Evolutionary conservation across 768 basidiomycete genomes (phyloP), one percentile per base, ranked within the genome.

Genomic region (Kwoniella pini): DNA sequence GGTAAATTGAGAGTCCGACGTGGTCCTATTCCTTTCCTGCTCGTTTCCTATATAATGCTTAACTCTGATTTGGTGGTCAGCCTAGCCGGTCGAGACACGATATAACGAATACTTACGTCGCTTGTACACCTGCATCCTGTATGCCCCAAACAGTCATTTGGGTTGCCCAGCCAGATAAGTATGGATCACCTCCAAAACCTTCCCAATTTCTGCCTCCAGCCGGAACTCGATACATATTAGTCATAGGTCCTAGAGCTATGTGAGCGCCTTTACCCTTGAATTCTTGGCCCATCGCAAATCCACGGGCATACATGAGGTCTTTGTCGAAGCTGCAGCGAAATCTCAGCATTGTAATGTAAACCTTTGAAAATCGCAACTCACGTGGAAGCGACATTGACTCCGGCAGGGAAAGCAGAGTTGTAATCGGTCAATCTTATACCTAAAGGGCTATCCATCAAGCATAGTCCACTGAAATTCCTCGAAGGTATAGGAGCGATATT

Each of bases 131-230:
- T 1, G 75, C 72, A 62, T 74, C 76, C 72, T 96, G 92, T 80
- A 94, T 78, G 6, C 92, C 92, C 17, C 89, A 79, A 54, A 94
- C 84, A 0, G 91, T 94, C 77, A 91, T 88, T 60, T 82, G 85
- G 0, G 84, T 82, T 12, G 82, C 84, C 67, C 64, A 69, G 24
- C 93, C 91, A n/a, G 84, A 70, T 15, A 95, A 80, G 80, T 85
- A 95, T 0, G 93, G 93, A 75, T 96, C 93, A 10, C 84, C 90
- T 28, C 92, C 91, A 59, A 92, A 93, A 21, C 90, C 91, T 81
- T 95, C 93, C 90, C 91, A 95, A 77, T 93, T 91, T 27, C 93
- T 82, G 17, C 93, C 93, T 6, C 88, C 69, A 31, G 71, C 70
- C 27, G 88, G 86, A 19, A 87, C 79, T 17, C 89, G 85, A 0